Conservation (phyloP, 148 eudicot species). For the Oxyria digyna region DNA sequence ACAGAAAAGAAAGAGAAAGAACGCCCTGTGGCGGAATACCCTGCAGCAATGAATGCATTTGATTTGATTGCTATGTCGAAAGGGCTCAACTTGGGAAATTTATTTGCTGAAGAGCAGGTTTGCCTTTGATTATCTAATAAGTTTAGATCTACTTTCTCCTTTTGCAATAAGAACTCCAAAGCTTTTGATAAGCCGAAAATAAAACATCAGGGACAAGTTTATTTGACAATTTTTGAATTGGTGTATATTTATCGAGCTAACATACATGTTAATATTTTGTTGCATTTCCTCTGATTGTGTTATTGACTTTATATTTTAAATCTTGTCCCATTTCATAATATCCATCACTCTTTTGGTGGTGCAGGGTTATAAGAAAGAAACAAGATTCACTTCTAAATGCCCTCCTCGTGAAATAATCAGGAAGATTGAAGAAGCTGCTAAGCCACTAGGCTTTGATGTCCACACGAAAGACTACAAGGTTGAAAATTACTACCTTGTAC, state of each 20-base stretch:
- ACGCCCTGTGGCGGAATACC: constrained; percentile 14
- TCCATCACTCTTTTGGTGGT: background rate
- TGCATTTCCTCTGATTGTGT: background rate
- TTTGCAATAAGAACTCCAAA: background rate
- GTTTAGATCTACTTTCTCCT: background rate
- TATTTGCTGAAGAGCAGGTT: constrained; percentile 81
- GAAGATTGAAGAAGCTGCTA: constrained; percentile 94
- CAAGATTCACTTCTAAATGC: constrained; percentile 81
- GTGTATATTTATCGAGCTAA: too few species aligned
- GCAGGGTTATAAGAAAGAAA: constrained; percentile 85
- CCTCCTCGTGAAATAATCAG: constrained; percentile 73
- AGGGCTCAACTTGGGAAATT: constrained; percentile 81
- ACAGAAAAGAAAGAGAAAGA: constrained; percentile 69
- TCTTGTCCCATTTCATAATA: too few species aligned
- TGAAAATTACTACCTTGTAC: background rate
- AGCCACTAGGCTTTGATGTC: constrained; percentile 92
- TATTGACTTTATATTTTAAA: too few species aligned
- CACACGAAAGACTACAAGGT: constrained; percentile 93
- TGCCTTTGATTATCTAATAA: background rate
- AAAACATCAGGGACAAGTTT: background rate
- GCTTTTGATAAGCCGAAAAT: too few species aligned
- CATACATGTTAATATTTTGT: background rate
- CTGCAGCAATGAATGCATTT: constrained; percentile 85
- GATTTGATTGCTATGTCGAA: constrained; percentile 90
- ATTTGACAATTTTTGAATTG: too few species aligned